phyloP scores from a whole-genome alignment of 2,329 filamentous ascomycete genomes.

The Rachicladosporium sp. region DNA sequence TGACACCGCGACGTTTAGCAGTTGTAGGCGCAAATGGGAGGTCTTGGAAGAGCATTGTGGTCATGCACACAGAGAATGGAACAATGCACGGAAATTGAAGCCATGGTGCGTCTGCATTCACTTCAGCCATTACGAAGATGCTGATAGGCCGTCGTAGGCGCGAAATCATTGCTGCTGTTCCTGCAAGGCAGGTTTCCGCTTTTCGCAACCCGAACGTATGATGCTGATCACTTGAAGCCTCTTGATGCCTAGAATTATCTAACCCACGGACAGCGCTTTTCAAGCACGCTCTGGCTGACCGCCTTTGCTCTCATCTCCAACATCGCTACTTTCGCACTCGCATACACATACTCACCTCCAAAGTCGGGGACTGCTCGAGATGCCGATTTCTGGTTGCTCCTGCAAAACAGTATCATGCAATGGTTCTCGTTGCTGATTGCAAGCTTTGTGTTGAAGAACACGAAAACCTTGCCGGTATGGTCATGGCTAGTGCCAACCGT shows the following conservation, averaged over 20 bases:
- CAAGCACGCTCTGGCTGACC: background rate
- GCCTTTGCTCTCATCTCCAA: background rate
- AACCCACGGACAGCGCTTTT: background rate
- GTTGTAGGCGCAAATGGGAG: background rate
- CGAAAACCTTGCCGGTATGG: no score
- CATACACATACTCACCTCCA: background rate
- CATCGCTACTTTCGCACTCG: conserved; percentile 1
- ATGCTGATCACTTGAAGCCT: background rate
- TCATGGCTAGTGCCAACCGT: no score
- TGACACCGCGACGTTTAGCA: background rate
- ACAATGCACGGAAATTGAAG: no score
- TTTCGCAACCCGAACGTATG: background rate
- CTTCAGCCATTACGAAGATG: background rate
- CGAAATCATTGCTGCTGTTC: background rate
- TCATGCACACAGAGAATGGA: no score
- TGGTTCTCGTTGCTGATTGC: background rate
- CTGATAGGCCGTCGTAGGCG: background rate
- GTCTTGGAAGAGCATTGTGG: background rate
- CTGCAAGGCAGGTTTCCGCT: background rate
- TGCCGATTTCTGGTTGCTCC: conserved; percentile 1
- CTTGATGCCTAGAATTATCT: background rate
- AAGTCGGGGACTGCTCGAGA: background rate
- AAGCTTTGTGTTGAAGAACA: no score
- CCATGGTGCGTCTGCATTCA: no score
- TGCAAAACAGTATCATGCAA: conserved; percentile 1